Conservation (phyloP, 352 stramenopile genomes). For the Pythium brachiatum region DNA sequence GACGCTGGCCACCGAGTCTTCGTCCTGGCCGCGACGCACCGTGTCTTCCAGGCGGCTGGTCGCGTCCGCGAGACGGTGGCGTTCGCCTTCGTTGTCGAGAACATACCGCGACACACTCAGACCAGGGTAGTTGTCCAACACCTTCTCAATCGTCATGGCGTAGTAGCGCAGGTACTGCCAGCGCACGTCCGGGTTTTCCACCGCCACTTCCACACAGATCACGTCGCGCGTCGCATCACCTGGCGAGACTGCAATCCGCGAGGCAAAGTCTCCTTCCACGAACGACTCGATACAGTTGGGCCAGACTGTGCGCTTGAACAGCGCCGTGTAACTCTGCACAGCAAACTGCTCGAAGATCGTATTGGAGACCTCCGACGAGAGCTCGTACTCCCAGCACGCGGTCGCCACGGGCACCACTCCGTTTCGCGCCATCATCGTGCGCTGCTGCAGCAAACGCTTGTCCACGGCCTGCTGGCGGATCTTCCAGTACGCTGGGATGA, state of each 20-base stretch:
- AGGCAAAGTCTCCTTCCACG: constrained; percentile 16
- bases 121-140: constrained; percentile 25
- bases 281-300: constrained; percentile 23
- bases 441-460: constrained; percentile 17
- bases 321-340: constrained; percentile 19
- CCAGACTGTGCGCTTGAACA: constrained; percentile 17
- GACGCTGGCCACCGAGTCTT: constrained; percentile 2
- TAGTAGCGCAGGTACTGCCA: constrained; percentile 21
- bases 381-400: constrained; percentile 27
- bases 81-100: background rate
- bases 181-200: constrained; percentile 1
- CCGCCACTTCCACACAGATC: constrained; percentile 19
- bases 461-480: constrained; percentile 16
- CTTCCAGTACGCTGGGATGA: constrained; percentile 26
- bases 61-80: constrained; percentile 11
- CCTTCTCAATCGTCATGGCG: constrained; percentile 19
- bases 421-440: constrained; percentile 15
- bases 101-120: constrained; percentile 22
- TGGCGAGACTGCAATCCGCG: background rate
- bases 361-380: constrained; percentile 16
- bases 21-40: background rate
- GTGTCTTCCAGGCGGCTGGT: constrained; percentile 5
- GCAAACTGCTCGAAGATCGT: constrained; percentile 25
- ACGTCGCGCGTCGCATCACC: constrained; percentile 8
- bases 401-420: constrained; percentile 4